Evolutionary conservation across 495 filamentous ascomycete genomes (phyloP), one percentile per base, ranked within the genome.

Genomic region (Penicillium dipodomyicola): DNA sequence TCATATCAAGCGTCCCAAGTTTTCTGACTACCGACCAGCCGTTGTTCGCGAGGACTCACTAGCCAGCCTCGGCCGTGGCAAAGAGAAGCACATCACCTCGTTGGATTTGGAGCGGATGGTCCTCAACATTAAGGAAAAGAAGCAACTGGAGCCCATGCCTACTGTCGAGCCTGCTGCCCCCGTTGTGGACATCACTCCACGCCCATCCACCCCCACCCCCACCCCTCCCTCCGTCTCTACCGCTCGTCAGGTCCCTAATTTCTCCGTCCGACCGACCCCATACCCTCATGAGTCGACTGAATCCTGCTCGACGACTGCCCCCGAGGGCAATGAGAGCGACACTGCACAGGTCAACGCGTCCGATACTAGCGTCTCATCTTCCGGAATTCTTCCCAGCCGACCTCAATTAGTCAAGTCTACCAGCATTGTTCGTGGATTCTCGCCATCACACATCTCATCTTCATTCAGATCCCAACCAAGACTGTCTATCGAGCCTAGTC

Each of bases 71-170:
- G 88, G 85, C 62, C 81, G 86, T 54, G 87, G 87, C 15, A 85
- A 82, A 46, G 91, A 96, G 70, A 89, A 91, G 61, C 94, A 97
- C 72, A 95, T 97, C 53, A 94, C 92, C 0, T 88, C 92, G 2
- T 77, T 87, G 57, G 88, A 90, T 58, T 72, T 97, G 17, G 89
- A 95, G 75, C 91, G 92, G 65, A 94, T 96, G 84, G 88, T 97
- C 0, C 81, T 87, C 39, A 90, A 90, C 54, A 94, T 97, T 65
- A 87, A 93, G 65, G 84, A 92, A 66, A 79, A 79, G 67, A 89
- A 89, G 74, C 77, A 78, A 40, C 78, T 94, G n/a, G 76, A 80
- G 61, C 84, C 84, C 4, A 65, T 84, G 20, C 64, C 77, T 49
- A 58, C 65, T 30, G 72, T 84, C 45, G 67, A 79, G 12, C 77